Evolutionary conservation across 306 rosid species (phyloP), one percentile per base, ranked within the genome.

Genomic region (Acacia acuminata): DNA sequence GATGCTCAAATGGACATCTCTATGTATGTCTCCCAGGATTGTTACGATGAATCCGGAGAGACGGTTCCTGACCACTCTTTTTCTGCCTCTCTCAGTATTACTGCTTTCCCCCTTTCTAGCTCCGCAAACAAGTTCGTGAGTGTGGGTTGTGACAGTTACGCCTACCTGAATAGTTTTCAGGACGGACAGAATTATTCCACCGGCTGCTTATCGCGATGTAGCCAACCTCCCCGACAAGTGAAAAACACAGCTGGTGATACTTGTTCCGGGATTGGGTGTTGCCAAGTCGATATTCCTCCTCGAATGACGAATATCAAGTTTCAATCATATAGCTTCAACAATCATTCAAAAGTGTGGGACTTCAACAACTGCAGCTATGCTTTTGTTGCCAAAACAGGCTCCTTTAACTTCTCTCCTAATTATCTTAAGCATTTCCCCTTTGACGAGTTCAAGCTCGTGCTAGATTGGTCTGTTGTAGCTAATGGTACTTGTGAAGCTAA

Each of bases 301-400:
- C 72, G 81, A 2, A 5, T 77, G 8, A 45, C 2, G 5, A 3
- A 5, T 13, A 6, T 84, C n/a, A 1, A 0, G 0, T 0, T 79
- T 4, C 0, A 0, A 0, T 77, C 71, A 1, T 0, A 0, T 0
- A 89, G 88, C 79, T 84, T 4, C 24, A 0, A 9, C 0, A 65
- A 66, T 1, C 73, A 81, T 8, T 0, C 15, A 19, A 0, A 20
- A 0, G 40, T 43, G 25, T 20, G 3, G 64, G 0, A 10, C 7
- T 81, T 60, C 79, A 81, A 73, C 27, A 68, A 85, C 19, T 82
- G 85, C 53, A 69, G 66, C 55, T 56, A 56, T 20, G 71, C 83
- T 0, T 85, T 85, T 74, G 71, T 85, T 2, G 83, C 68, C 14
- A 81, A 89, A 38, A 22, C 51, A 1, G 71, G 75, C 0, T 44